Conservation (phyloP, 202 grass and related monocot genomes). For the Elaeis oleifera region DNA sequence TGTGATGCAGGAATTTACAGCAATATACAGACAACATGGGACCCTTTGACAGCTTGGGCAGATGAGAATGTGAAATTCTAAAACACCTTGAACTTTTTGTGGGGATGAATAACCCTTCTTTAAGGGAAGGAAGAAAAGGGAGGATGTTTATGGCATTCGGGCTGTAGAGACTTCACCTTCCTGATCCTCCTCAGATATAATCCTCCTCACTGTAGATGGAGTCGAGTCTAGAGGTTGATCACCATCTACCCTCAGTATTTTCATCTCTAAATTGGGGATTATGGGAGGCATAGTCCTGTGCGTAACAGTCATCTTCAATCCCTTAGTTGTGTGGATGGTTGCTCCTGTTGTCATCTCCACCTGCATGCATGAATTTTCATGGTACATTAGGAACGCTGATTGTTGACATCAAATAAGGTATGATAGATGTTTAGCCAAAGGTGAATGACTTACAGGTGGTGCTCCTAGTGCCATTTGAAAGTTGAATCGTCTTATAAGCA, state of each 20-base stretch:
- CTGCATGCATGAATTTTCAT: constrained; percentile 33
- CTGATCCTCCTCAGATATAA: constrained; percentile 50
- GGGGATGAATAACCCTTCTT: too few relatives aligned
- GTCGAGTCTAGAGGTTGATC: constrained; percentile 19
- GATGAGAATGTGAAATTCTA: too few relatives aligned
- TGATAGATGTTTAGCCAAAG: background rate
- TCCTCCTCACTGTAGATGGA: constrained; percentile 22
- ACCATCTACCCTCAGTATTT: constrained; percentile 44
- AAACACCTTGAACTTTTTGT: too few relatives aligned
- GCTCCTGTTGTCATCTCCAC: constrained; percentile 95
- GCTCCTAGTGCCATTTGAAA: constrained; percentile 84
- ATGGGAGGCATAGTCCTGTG: constrained; percentile 53
- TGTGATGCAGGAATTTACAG: too few relatives aligned
- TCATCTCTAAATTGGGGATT: constrained; percentile 66
- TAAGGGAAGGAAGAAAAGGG: too few relatives aligned
- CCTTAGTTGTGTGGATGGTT: constrained; percentile 83
- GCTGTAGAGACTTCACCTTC: constrained; percentile 40
- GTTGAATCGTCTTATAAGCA: constrained; percentile 88
- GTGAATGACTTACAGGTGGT: constrained; percentile 52
- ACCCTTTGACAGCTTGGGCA: too few relatives aligned
- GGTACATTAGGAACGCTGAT: background rate
- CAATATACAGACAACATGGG: too few relatives aligned
- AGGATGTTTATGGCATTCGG: constrained; percentile 35
- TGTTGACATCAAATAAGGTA: background rate
- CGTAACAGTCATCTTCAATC: constrained; percentile 88